Conservation (phyloP, 2,329 filamentous ascomycete species). For the Claviceps spartinae region DNA sequence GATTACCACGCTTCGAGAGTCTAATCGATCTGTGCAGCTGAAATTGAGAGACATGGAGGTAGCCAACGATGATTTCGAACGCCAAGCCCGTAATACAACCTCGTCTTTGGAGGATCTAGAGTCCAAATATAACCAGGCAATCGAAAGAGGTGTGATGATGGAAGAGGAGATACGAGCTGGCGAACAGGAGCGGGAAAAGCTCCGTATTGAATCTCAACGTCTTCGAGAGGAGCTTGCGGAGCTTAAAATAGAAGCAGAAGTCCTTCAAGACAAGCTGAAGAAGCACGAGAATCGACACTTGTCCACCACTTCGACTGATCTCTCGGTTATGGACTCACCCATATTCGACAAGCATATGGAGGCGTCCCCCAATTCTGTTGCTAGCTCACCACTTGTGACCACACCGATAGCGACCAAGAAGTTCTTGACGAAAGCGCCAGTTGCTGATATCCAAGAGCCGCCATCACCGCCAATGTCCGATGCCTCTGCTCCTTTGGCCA, state of each 20-base stretch:
- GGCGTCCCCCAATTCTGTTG: slow-evolving; percentile 66
- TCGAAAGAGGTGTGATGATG: slow-evolving; percentile 83
- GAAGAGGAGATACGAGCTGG: slow-evolving; percentile 88
- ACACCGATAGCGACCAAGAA: slow-evolving; percentile 68
- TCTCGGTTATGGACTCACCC: slow-evolving; percentile 54
- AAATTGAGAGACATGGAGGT: slow-evolving; percentile 91
- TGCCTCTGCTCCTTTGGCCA: slow-evolving; percentile 49
- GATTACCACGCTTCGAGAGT: slow-evolving; percentile 78
- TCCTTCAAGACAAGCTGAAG: slow-evolving; percentile 84
- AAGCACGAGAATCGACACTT: slow-evolving; percentile 49
- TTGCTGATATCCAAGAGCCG: slow-evolving; percentile 62
- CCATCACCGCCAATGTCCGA: slow-evolving; percentile 93
- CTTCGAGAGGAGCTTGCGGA: slow-evolving; percentile 85
- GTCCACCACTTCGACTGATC: slow-evolving; percentile 45
- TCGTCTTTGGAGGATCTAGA: slow-evolving; percentile 95
- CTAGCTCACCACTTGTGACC: slow-evolving; percentile 78
- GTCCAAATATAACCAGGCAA: slow-evolving; percentile 88
- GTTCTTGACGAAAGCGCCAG: slow-evolving; percentile 39
- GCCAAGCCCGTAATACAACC: slow-evolving; percentile 87
- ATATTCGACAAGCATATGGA: slow-evolving; percentile 59
- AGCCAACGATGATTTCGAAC: slow-evolving; percentile 95
- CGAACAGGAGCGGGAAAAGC: slow-evolving; percentile 77
- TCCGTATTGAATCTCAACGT: slow-evolving; percentile 84
- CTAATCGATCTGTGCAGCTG: slow-evolving; percentile 68
- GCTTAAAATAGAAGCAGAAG: slow-evolving; percentile 87